Conservation (phyloP, 441 rosid genomes). For the Manihot esculenta region DNA sequence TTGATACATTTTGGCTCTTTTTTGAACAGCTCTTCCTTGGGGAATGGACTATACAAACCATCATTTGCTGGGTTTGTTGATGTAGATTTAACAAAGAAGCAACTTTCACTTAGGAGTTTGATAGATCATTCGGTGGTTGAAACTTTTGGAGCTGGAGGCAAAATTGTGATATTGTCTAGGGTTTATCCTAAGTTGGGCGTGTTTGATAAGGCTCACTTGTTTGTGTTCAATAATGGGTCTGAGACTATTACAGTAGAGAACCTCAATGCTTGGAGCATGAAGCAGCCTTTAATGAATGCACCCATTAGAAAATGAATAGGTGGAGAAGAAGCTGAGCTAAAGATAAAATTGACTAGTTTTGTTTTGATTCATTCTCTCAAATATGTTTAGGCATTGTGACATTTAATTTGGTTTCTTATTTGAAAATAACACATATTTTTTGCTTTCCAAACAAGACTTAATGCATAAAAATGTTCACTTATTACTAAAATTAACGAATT, state of each 20-base stretch:
- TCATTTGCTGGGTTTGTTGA: slow-evolving; percentile 76
- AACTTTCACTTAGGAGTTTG: slow-evolving; percentile 66
- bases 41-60: slow-evolving; percentile 52
- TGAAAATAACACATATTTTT: too few relatives aligned
- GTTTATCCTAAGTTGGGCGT: slow-evolving; percentile 67
- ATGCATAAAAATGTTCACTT: too few relatives aligned
- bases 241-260: slow-evolving; percentile 49
- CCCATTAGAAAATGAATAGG: slow-evolving; percentile 30
- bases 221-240: slow-evolving; percentile 69
- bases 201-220: slow-evolving; percentile 42
- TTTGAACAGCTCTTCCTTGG: slow-evolving; percentile 53
- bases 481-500: too few relatives aligned
- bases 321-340: too few relatives aligned
- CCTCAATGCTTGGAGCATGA: slow-evolving; percentile 77
- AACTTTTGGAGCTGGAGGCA: slow-evolving; percentile 72
- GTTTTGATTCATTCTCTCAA: too few relatives aligned
- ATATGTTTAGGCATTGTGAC: too few relatives aligned
- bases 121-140: slow-evolving; percentile 80
- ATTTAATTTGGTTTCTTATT: too few relatives aligned
- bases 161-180: slow-evolving; percentile 64
- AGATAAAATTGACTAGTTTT: too few relatives aligned
- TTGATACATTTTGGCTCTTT: not conserved
- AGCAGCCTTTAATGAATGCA: slow-evolving; percentile 35
- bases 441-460: too few relatives aligned
- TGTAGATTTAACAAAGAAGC: slow-evolving; percentile 54